Percentiles rank a stretch among this genome's conserved stretches.
These are phyloP conservation scores for Fusarium sarcochroum DNA, from an alignment of 2,329 filamentous ascomycete genomes.

Conservation along the genomic window DNA sequence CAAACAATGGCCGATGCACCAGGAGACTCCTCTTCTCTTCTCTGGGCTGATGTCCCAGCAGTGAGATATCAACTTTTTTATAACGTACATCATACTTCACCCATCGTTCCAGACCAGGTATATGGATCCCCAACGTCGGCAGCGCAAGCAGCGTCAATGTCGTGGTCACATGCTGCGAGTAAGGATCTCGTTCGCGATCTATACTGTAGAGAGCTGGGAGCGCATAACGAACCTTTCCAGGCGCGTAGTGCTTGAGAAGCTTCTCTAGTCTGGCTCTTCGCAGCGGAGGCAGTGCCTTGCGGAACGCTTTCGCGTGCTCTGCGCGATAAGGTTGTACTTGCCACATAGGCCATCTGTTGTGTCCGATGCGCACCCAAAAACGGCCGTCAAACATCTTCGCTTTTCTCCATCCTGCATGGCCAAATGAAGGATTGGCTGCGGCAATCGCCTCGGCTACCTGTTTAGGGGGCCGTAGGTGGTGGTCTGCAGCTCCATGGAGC, in stretches of 20 bases:
- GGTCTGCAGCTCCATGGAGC: constrained; percentile 43
- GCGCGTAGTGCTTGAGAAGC: constrained; percentile 64
- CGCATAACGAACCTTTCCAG: constrained; percentile 68
- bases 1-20: constrained; percentile 27
- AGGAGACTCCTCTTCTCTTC: constrained; percentile 19
- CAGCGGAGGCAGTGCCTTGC: constrained; percentile 56
- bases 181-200: constrained; percentile 51
- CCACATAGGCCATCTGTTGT: constrained; percentile 59
- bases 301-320: constrained; percentile 63
- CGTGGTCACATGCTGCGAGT: constrained; percentile 43
- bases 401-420: constrained; percentile 54
- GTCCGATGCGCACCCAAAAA: constrained; percentile 69
- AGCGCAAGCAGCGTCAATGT: constrained; percentile 64
- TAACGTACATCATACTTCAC: constrained; percentile 66
- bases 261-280: constrained; percentile 55
- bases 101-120: constrained; percentile 64
- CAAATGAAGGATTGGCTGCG: constrained; percentile 20
- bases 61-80: constrained; percentile 61
- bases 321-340: constrained; percentile 62
- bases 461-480: constrained; percentile 28
- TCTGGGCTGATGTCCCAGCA: constrained; percentile 52
- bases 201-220: constrained; percentile 68
- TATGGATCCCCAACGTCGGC: constrained; percentile 64
- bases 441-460: constrained; percentile 12
- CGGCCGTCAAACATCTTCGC: constrained; percentile 69